Percentiles rank a stretch among this genome's conserved stretches.
phyloP scores from a whole-genome alignment of 177 flowering plant genomes.

The Vitis hybrid region DNA sequence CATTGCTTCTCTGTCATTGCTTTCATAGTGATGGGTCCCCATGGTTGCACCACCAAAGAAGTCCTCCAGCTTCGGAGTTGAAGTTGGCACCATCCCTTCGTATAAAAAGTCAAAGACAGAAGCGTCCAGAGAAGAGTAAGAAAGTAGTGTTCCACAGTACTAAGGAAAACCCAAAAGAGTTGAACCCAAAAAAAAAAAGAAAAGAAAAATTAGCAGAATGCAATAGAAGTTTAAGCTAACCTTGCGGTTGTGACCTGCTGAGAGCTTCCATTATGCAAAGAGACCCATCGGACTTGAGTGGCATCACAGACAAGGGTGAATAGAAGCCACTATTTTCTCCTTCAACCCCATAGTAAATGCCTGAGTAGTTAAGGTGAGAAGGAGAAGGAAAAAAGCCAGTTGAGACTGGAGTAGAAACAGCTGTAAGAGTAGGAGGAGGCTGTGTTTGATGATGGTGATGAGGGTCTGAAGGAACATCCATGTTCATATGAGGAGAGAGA shows the following conservation, averaged over 20 bases:
- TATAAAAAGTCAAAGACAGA: constrained; percentile 7
- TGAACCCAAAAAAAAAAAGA: neutral
- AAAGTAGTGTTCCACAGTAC: neutral
- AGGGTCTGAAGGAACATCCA: constrained; percentile 25
- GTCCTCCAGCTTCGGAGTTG: constrained; percentile 76
- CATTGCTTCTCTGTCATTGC: constrained; percentile 60
- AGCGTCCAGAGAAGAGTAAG: constrained; percentile 9
- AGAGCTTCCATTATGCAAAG: constrained; percentile 54
- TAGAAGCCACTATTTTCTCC: constrained; percentile 30
- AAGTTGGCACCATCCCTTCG: constrained; percentile 42
- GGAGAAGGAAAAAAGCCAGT: constrained; percentile 22
- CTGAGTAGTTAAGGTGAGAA: constrained; percentile 25
- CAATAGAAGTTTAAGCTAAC: constrained; percentile 15
- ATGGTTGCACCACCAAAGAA: constrained; percentile 70
- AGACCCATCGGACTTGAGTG: constrained; percentile 60
- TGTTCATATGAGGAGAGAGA: constrained; percentile 36
- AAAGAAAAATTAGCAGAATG: neutral
- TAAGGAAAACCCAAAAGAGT: constrained; percentile 1
- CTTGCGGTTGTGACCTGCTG: constrained; percentile 38
- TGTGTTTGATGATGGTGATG: constrained; percentile 19
- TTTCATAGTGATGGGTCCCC: constrained; percentile 64
- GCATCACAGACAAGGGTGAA: constrained; percentile 48
- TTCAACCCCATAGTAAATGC: constrained; percentile 31
- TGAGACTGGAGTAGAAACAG: constrained; percentile 20
- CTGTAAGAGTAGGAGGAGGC: constrained; percentile 14